Evolutionary conservation across 805 yeast genomes (phyloP).

Genomic region (Metschnikowia vanudenii): DNA sequence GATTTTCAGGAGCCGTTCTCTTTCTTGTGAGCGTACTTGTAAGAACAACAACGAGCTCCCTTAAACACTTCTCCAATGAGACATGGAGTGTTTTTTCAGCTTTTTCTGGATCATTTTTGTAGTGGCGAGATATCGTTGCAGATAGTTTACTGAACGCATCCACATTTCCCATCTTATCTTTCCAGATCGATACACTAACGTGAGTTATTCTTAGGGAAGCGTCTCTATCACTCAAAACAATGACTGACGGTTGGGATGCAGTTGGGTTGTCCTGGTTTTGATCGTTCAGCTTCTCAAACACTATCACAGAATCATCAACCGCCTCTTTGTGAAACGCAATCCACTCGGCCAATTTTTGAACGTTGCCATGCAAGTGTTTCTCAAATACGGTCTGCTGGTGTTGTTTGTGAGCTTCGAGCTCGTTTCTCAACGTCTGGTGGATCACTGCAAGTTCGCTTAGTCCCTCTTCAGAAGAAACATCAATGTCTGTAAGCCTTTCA

Average conservation of each 20-base stretch:
- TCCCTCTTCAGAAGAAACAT: constrained; percentile 16
- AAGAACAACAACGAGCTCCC: constrained; percentile 1
- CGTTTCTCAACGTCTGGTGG: constrained; percentile 28
- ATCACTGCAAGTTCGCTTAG: constrained; percentile 28
- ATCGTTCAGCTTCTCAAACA: neutral
- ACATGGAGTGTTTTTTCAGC: neutral
- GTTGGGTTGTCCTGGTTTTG: neutral
- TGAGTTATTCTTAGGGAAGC: neutral
- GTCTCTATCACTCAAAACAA: constrained; percentile 1
- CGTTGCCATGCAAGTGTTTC: constrained; percentile 12
- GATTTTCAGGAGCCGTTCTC: constrained; percentile 8
- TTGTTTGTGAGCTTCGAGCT: constrained; percentile 20
- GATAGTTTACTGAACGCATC: constrained; percentile 6
- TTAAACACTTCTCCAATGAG: constrained; percentile 4
- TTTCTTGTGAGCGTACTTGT: constrained; percentile 5
- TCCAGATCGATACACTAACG: constrained; percentile 4
- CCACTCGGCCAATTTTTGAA: constrained; percentile 20
- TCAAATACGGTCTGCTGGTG: constrained; percentile 12
- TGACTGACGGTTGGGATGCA: neutral
- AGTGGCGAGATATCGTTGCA: neutral
- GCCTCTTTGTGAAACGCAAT: constrained; percentile 9
- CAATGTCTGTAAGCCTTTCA: constrained; percentile 28
- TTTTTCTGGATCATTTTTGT: neutral
- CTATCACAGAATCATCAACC: constrained; percentile 1
- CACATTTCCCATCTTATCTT: neutral